phyloP scores from a whole-genome alignment of 1,284 basidiomycete genomes.

The Ceratobasidium sp. region DNA sequence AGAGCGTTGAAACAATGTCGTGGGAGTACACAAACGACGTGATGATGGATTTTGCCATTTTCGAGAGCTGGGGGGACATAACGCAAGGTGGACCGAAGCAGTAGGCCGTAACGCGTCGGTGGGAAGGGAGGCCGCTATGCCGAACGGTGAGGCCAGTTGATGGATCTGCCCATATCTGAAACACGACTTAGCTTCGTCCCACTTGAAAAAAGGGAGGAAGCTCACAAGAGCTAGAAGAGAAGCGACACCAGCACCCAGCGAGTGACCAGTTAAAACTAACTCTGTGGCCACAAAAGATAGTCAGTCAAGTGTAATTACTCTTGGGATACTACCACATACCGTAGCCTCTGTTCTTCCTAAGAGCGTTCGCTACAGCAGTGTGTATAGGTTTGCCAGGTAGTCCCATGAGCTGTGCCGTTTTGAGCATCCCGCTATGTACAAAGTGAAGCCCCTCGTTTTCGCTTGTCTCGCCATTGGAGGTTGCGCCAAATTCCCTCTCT shows the following conservation, averaged over 20 bases:
- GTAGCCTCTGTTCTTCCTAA: slow-evolving; percentile 76
- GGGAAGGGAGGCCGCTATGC: slow-evolving; percentile 71
- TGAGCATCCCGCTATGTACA: slow-evolving; percentile 84
- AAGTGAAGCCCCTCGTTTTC: slow-evolving; percentile 61
- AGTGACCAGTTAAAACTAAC: slow-evolving; percentile 84
- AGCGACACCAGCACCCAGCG: slow-evolving; percentile 88
- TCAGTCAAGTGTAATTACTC: slow-evolving; percentile 6
- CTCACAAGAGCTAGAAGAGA: slow-evolving; percentile 78
- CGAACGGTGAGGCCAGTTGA: slow-evolving; percentile 78
- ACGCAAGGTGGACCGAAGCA: slow-evolving; percentile 84
- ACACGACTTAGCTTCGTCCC: not conserved
- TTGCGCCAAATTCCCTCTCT: slow-evolving; percentile 35
- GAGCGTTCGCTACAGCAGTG: slow-evolving; percentile 76
- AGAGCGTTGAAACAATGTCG: slow-evolving; percentile 83
- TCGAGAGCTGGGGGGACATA: slow-evolving; percentile 68
- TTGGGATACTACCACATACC: slow-evolving; percentile 60
- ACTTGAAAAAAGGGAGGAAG: slow-evolving; percentile 37
- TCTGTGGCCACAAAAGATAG: slow-evolving; percentile 60
- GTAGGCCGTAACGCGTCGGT: slow-evolving; percentile 78
- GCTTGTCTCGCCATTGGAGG: slow-evolving; percentile 46
- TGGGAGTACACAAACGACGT: slow-evolving; percentile 85
- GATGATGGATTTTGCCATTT: slow-evolving; percentile 71
- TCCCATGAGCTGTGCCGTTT: slow-evolving; percentile 84
- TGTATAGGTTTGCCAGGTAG: slow-evolving; percentile 81
- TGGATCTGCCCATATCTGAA: slow-evolving; percentile 86